Percentiles rank a stretch among this genome's conserved stretches.
Evolutionary conservation across 2,329 filamentous ascomycete species (phyloP).

Genomic region (Epichloe bromicola): DNA sequence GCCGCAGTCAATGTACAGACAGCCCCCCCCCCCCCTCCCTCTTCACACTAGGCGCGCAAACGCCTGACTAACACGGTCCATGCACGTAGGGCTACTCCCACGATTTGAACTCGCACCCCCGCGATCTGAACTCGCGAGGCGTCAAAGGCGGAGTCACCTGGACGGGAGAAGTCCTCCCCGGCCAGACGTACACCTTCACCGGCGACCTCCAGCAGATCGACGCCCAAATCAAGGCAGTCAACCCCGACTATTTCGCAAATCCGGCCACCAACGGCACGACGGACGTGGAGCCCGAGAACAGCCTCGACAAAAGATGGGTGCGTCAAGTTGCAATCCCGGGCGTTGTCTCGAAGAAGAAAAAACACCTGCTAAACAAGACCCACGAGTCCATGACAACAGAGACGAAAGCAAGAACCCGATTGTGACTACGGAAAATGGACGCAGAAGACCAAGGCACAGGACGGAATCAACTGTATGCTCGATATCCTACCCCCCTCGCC

Average conservation of each 20-base stretch:
- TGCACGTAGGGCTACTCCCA: neutral
- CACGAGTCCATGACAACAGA: neutral
- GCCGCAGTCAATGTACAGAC: neutral
- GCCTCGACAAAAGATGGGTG: constrained; percentile 1
- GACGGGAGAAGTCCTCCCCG: constrained; percentile 1
- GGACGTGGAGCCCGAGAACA: neutral
- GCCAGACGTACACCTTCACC: neutral
- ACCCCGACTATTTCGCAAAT: neutral
- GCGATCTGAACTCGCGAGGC: neutral
- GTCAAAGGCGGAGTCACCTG: neutral
- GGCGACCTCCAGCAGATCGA: neutral
- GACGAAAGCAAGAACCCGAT: neutral
- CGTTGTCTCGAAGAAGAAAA: too few relatives aligned
- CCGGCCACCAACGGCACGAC: neutral
- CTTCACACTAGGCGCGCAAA: neutral
- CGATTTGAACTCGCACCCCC: neutral
- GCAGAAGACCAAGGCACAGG: neutral
- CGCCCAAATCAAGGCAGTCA: neutral
- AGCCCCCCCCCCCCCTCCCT: too few relatives aligned
- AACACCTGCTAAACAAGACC: neutral
- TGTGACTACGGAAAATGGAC: neutral
- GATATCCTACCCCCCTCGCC: too few relatives aligned
- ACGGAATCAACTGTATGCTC: neutral
- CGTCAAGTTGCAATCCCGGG: neutral
- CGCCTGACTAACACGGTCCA: neutral